These are phyloP conservation scores for Taiozyma sp. DNA, from an alignment of 1,139 yeast genomes.

Conservation along the genomic window DNA sequence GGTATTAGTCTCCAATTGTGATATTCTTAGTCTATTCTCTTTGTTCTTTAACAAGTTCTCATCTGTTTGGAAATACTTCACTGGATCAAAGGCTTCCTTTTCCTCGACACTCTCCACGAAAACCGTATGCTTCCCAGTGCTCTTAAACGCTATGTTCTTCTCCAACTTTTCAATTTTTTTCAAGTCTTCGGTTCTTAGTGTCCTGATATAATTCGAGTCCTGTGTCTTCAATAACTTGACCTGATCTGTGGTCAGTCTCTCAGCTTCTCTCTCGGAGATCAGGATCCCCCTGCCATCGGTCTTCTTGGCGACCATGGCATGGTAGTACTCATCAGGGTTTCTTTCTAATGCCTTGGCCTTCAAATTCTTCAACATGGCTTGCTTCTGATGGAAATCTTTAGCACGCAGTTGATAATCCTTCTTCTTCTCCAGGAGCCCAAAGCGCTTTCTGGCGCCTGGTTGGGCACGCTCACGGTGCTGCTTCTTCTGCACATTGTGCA, in stretches of 20 bases:
- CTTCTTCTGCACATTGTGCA: conserved; percentile 89
- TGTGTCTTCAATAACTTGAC: conserved; percentile 83
- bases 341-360: conserved; percentile 66
- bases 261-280: conserved; percentile 63
- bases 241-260: conserved; percentile 64
- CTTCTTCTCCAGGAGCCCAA: conserved; percentile 90
- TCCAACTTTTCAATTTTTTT: conserved; percentile 60
- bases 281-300: conserved; percentile 69
- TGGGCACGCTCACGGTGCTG: conserved; percentile 96
- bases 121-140: conserved; percentile 75
- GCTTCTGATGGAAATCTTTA: conserved; percentile 82
- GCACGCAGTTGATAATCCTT: conserved; percentile 91
- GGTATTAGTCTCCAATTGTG: conserved; percentile 46
- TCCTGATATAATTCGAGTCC: conserved; percentile 80
- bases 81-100: conserved; percentile 58
- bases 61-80: conserved; percentile 65
- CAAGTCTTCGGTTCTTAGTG: conserved; percentile 66
- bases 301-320: conserved; percentile 73
- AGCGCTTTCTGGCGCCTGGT: conserved; percentile 63
- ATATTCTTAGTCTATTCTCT: conserved; percentile 66
- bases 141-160: conserved; percentile 46
- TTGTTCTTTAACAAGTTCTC: conserved; percentile 54
- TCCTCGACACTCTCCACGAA: conserved; percentile 67
- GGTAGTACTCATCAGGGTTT: conserved; percentile 96
- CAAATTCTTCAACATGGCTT: conserved; percentile 75